Evolutionary conservation across 768 basidiomycete species (phyloP).

Genomic region (Leccinum incarnatum): DNA sequence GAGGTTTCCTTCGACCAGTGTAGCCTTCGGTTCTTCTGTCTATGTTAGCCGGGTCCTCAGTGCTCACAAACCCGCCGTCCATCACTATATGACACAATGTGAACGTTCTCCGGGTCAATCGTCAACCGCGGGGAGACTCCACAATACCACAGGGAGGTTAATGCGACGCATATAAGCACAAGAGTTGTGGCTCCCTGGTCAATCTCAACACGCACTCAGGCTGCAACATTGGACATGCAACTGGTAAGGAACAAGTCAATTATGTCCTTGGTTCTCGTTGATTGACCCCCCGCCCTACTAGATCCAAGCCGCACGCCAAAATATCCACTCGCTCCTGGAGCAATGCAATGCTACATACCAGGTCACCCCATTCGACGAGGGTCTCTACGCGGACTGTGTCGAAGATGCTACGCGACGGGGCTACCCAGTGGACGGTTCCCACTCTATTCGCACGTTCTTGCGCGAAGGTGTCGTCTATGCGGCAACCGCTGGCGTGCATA

Average conservation of each 20-base stretch:
- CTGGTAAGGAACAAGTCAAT: neutral
- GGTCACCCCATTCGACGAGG: neutral
- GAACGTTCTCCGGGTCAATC: no score
- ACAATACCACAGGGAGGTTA: no score
- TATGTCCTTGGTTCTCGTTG: neutral
- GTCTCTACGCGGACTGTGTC: neutral
- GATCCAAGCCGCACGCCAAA: neutral
- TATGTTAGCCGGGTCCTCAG: no score
- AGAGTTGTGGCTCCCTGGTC: neutral
- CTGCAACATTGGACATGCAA: neutral
- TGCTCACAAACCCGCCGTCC: no score
- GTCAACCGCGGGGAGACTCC: no score
- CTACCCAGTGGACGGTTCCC: neutral
- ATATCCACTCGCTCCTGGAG: neutral
- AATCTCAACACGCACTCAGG: neutral
- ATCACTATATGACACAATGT: no score
- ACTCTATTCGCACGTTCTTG: neutral
- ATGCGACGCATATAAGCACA: no score
- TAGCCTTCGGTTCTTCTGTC: no score
- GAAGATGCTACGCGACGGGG: neutral
- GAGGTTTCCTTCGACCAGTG: no score
- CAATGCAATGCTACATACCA: neutral
- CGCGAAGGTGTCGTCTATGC: neutral
- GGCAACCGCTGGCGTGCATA: neutral
- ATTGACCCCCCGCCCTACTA: neutral